Evolutionary conservation across 805 yeast genomes (phyloP), one percentile per base, ranked within the genome.

Genomic region (Saturnispora dispora): DNA sequence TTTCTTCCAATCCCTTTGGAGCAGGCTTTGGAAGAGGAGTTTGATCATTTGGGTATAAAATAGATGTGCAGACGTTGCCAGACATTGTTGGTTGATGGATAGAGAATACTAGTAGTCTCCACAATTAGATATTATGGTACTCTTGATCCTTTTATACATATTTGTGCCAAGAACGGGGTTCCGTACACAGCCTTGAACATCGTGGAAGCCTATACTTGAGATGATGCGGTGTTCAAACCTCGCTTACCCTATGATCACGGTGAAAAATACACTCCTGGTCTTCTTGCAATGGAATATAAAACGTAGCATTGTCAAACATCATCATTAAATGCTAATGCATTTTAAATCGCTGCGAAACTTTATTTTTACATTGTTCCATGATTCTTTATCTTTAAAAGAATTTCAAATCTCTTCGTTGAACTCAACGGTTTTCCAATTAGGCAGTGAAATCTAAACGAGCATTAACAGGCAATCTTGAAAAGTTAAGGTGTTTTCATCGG

Each of bases 21-120:
- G 64, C 57, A 39, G 65, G 63, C 45, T 53, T 61, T 46, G 65
- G 65, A 18, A 62, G 56, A 18, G 63, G 62, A 13, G 63, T 58
- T 15, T 58, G 56, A 47, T 61, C 63, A n/a, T 52, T 45, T 18
- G 49, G 57, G 54, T 52, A 60, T 15, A 62, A 48, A 45, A 60
- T 44, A 4, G 64, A 61, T 15, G 63, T 61, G 30, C 54, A 57
- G 20, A 46, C 53, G 27, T 55, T 57, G 25, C 55, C 58, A 27
- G 65, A 57, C 65, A 61, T 61, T 32, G 25, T 40, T 17, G 15
- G n/a, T 27, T 42, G 35, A 17, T 37, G 18, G 5, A 8, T 42
- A n/a, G 10, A 42, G 22, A 9, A 5, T 5, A 22, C 11, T n/a
- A 4, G 7, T 8, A 15, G 33, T 10, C 13, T 3, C 2, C 9